Conservation (phyloP, 768 basidiomycete genomes). For the Mycena maculata region DNA sequence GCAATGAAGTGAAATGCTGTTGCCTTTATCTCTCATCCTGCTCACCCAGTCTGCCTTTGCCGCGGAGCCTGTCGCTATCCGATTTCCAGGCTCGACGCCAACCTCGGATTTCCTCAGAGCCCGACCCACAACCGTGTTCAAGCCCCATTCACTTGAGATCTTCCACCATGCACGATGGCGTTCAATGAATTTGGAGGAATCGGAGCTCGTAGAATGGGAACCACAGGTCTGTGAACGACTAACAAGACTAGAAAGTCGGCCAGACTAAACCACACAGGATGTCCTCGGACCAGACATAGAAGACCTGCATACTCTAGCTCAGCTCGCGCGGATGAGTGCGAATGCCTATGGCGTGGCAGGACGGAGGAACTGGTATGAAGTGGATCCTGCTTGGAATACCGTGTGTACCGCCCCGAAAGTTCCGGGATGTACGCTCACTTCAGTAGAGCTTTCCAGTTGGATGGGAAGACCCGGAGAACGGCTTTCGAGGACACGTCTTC, state of each 20-base stretch:
- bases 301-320: constrained; percentile 81
- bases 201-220: constrained; percentile 75
- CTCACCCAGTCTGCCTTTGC: constrained; percentile 7
- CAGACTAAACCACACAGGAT: too few relatives aligned
- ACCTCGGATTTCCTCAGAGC: constrained; percentile 50
- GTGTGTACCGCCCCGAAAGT: constrained; percentile 40
- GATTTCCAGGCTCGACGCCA: not conserved
- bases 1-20: constrained; percentile 11
- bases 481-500: constrained; percentile 93
- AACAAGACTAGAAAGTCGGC: too few relatives aligned
- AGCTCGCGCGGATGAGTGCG: constrained; percentile 88
- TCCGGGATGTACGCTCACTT: constrained; percentile 16
- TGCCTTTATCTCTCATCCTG: constrained; percentile 12
- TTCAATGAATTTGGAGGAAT: constrained; percentile 61
- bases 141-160: constrained; percentile 63
- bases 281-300: constrained; percentile 82
- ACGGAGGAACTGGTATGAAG: constrained; percentile 82
- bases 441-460: constrained; percentile 83
- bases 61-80: constrained; percentile 4
- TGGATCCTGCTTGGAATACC: constrained; percentile 80
- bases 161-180: constrained; percentile 64
- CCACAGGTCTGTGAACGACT: too few relatives aligned
- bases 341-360: constrained; percentile 89
- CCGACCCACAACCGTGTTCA: constrained; percentile 67
- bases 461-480: constrained; percentile 74